Percentiles rank a stretch among this genome's conserved stretches.
Conservation (phyloP, 495 filamentous ascomycete species). For the Aspergillus heteromorphus region DNA sequence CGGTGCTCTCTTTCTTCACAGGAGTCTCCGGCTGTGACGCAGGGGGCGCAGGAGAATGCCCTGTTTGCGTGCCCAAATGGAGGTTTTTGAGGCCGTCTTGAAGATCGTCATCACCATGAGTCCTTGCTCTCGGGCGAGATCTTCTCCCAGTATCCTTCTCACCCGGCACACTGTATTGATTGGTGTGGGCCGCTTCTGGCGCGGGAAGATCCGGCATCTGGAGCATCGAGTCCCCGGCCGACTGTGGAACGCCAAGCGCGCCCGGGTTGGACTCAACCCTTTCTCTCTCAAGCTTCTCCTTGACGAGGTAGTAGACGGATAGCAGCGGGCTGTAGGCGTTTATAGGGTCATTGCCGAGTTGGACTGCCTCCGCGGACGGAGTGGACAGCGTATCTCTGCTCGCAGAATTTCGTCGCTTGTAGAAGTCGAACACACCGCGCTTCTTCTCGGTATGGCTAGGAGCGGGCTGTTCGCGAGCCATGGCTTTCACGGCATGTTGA, state of each 20-base stretch:
- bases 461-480: constrained; percentile 58
- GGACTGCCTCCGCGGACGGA: constrained; percentile 76
- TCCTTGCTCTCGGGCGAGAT: constrained; percentile 78
- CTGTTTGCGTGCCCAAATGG: constrained; percentile 50
- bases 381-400: constrained; percentile 88
- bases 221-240: constrained; percentile 55
- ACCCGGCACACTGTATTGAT: constrained; percentile 79
- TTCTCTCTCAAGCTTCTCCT: constrained; percentile 89
- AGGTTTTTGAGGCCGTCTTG: constrained; percentile 69
- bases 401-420: constrained; percentile 87
- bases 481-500: constrained; percentile 66
- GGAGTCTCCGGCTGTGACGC: constrained; percentile 56
- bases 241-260: constrained; percentile 48
- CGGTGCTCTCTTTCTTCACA: constrained; percentile 78
- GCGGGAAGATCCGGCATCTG: constrained; percentile 69
- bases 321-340: constrained; percentile 92
- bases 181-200: constrained; percentile 89
- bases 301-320: constrained; percentile 93
- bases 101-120: constrained; percentile 93
- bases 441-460: constrained; percentile 75
- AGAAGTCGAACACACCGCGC: constrained; percentile 92
- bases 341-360: constrained; percentile 77
- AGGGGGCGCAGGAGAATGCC: constrained; percentile 51
- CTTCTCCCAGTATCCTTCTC: constrained; percentile 74
- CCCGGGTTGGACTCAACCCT: constrained; percentile 57